phyloP scores from a whole-genome alignment of 1,284 basidiomycete genomes.

The Tremellales sp. region DNA sequence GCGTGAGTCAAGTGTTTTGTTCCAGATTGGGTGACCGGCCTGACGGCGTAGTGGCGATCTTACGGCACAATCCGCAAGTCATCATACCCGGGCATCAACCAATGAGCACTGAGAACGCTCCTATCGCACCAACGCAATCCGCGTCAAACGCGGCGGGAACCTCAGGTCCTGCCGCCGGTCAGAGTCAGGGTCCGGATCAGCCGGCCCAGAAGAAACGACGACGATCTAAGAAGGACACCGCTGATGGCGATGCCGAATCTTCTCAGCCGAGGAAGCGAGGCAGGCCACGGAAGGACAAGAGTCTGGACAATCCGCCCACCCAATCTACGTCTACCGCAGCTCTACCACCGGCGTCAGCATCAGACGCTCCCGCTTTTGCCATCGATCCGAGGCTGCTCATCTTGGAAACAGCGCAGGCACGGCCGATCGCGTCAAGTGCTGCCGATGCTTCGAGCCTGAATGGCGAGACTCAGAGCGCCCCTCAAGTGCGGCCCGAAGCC shows the following conservation, averaged over 20 bases:
- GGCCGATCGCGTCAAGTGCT: neutral
- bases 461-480: too few relatives aligned
- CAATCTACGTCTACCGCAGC: too few relatives aligned
- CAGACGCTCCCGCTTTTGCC: neutral
- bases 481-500: too few relatives aligned
- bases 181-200: too few relatives aligned
- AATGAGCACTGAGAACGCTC: neutral
- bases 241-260: too few relatives aligned
- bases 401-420: neutral
- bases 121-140: too few relatives aligned
- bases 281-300: neutral
- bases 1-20: conserved; percentile 3
- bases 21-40: neutral
- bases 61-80: conserved; percentile 7
- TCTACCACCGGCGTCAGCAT: neutral
- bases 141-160: too few relatives aligned
- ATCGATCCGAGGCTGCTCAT: neutral
- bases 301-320: neutral
- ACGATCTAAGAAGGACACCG: too few relatives aligned
- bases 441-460: too few relatives aligned
- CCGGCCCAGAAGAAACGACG: too few relatives aligned
- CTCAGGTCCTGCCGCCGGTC: too few relatives aligned
- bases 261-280: neutral
- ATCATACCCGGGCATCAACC: conserved; percentile 2
- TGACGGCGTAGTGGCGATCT: conserved; percentile 11